Conservation (phyloP, 106 monocot genomes). For the Narthecium ossifragum region DNA sequence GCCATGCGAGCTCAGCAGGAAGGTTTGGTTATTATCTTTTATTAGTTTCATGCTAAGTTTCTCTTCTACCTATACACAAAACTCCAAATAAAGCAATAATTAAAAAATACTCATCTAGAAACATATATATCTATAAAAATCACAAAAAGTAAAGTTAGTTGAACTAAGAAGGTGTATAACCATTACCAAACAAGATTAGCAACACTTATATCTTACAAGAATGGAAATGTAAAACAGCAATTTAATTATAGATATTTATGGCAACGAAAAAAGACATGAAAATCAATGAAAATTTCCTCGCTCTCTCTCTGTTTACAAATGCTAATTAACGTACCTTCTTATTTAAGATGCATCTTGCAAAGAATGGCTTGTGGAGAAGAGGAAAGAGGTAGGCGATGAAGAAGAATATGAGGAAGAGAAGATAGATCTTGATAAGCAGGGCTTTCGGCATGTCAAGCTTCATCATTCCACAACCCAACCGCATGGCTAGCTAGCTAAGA, state of each 20-base stretch:
- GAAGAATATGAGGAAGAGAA: slow-evolving; percentile 49
- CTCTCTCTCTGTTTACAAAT: too few relatives aligned
- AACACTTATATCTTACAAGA: not conserved
- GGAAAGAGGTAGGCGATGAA: slow-evolving; percentile 43
- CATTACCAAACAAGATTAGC: not conserved
- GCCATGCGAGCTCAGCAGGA: slow-evolving; percentile 9
- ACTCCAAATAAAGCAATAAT: not conserved
- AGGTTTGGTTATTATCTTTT: slow-evolving; percentile 14
- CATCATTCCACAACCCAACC: too few relatives aligned
- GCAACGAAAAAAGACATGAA: not conserved
- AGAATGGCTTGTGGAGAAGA: slow-evolving; percentile 25
- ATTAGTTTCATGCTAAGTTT: slow-evolving; percentile 1
- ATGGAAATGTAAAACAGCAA: not conserved
- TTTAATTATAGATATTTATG: not conserved
- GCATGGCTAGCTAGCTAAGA: too few relatives aligned
- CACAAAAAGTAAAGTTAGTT: not conserved
- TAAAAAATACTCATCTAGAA: too few relatives aligned
- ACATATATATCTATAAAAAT: too few relatives aligned
- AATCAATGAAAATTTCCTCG: too few relatives aligned
- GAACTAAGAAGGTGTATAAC: not conserved
- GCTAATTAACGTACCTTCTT: slow-evolving; percentile 79
- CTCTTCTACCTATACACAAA: slow-evolving; percentile 10
- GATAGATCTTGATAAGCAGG: slow-evolving; percentile 56
- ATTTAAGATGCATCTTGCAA: slow-evolving; percentile 31
- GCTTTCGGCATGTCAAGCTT: slow-evolving; percentile 34